Evolutionary conservation across 1,139 yeast genomes (phyloP).

Genomic region (Scheffersomyces segobiensis): DNA sequence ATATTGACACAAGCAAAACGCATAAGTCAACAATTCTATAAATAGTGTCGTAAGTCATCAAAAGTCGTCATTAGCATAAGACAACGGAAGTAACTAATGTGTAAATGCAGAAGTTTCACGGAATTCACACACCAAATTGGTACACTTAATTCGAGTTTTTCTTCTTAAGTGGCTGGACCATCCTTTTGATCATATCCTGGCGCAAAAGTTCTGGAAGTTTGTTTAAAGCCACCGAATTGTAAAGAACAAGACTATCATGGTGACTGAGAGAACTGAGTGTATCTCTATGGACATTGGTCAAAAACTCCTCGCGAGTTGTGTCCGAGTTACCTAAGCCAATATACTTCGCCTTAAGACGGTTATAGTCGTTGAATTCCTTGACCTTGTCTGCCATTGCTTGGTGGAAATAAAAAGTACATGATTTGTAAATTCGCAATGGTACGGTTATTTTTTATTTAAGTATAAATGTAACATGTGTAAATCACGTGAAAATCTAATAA

Average conservation of each 20-base stretch:
- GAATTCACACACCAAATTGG: not conserved
- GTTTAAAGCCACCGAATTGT: conserved; percentile 63
- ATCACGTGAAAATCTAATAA: not conserved
- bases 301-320: conserved; percentile 57
- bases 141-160: not conserved
- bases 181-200: conserved; percentile 58
- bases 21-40: not conserved
- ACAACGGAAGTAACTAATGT: not conserved
- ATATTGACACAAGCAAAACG: not conserved
- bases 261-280: conserved; percentile 70
- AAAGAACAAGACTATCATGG: conserved; percentile 66
- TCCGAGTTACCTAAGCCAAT: conserved; percentile 74
- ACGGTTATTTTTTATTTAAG: no score
- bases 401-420: not conserved
- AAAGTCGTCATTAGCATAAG: not conserved
- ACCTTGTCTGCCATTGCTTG: conserved; percentile 64
- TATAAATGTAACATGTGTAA: not conserved
- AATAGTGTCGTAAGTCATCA: not conserved
- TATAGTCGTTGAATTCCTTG: conserved; percentile 63
- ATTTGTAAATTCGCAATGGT: no score
- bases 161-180: conserved; percentile 43
- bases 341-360: conserved; percentile 60
- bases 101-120: conserved; percentile 8
- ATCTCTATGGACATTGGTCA: conserved; percentile 68
- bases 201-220: conserved; percentile 52